Percentiles rank a stretch among this genome's conserved stretches.
phyloP scores from a whole-genome alignment of 2,329 filamentous ascomycete genomes.

The Diaporthe ampelina region DNA sequence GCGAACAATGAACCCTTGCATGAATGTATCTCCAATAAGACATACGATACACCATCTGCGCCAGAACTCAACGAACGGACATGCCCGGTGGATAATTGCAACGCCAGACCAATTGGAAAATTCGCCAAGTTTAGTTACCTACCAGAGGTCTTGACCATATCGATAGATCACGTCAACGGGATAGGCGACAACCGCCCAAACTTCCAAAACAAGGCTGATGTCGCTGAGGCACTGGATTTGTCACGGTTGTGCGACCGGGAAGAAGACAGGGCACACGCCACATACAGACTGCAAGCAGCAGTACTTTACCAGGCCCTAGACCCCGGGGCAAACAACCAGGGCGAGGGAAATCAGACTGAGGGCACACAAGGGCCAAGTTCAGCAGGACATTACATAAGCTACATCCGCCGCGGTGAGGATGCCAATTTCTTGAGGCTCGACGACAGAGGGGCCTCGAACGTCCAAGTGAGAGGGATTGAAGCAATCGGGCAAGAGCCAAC shows the following conservation, averaged over 20 bases:
- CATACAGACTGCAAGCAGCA: slow-evolving; percentile 1
- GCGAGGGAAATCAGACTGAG: no score
- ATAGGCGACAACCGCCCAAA: no score
- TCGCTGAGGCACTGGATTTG: neutral
- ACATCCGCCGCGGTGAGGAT: neutral
- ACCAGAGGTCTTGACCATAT: slow-evolving; percentile 6
- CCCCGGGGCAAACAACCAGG: neutral
- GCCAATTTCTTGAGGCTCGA: neutral
- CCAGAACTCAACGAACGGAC: fast-evolving
- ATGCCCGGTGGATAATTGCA: no score
- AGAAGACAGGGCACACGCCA: neutral
- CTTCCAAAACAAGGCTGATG: neutral
- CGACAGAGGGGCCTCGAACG: neutral
- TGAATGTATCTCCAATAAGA: neutral
- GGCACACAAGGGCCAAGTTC: neutral
- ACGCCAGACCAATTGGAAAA: neutral
- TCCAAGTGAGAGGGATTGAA: neutral
- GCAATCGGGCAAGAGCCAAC: neutral
- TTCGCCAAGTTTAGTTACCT: slow-evolving; percentile 10
- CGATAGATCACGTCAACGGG: neutral
- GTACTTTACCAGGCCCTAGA: neutral
- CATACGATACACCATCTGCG: neutral
- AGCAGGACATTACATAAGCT: neutral
- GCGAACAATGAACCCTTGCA: neutral
- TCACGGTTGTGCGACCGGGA: neutral